phyloP scores from a whole-genome alignment of 345 rosid species.

The Camelina laxa region DNA sequence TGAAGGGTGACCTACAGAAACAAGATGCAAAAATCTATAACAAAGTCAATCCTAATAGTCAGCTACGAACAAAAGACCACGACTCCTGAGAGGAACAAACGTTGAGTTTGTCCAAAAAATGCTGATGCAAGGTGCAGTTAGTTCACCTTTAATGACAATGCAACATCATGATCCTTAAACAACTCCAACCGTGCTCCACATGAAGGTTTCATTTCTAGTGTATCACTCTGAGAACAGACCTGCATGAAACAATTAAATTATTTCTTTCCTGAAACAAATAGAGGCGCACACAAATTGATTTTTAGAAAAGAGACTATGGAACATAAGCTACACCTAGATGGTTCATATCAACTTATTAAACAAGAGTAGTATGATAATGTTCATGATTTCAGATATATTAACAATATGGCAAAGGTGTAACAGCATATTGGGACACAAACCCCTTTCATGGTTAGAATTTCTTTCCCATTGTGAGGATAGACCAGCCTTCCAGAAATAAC shows the following conservation, averaged over 20 bases:
- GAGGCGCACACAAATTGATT: slow-evolving; percentile 1
- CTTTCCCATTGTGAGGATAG: slow-evolving; percentile 57
- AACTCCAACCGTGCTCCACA: slow-evolving; percentile 63
- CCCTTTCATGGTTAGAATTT: slow-evolving; percentile 57
- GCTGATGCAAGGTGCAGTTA: slow-evolving; percentile 32
- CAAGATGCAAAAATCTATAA: slow-evolving; percentile 24
- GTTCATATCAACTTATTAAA: slow-evolving; percentile 28
- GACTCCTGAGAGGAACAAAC: slow-evolving; percentile 20
- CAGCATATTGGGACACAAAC: slow-evolving; percentile 51
- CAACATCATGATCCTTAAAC: slow-evolving; percentile 56
- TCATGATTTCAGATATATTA: slow-evolving; percentile 24
- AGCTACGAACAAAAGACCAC: slow-evolving; percentile 30
- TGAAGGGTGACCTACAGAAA: slow-evolving; percentile 63
- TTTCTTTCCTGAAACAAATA: not conserved
- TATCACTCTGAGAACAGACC: slow-evolving; percentile 48
- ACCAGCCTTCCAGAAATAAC: slow-evolving; percentile 58
- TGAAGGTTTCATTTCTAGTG: slow-evolving; percentile 52
- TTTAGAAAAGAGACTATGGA: slow-evolving; percentile 3
- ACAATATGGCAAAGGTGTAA: slow-evolving; percentile 24
- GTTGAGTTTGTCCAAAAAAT: slow-evolving; percentile 16
- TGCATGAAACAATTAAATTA: slow-evolving; percentile 38
- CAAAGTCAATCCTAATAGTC: slow-evolving; percentile 28
- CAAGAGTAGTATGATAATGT: slow-evolving; percentile 22
- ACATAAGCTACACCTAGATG: slow-evolving; percentile 22
- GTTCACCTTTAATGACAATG: slow-evolving; percentile 66